Base-by-base conservation (phyloP, 2,329 filamentous ascomycete genomes). In the Talaromyces sp. region DNA sequence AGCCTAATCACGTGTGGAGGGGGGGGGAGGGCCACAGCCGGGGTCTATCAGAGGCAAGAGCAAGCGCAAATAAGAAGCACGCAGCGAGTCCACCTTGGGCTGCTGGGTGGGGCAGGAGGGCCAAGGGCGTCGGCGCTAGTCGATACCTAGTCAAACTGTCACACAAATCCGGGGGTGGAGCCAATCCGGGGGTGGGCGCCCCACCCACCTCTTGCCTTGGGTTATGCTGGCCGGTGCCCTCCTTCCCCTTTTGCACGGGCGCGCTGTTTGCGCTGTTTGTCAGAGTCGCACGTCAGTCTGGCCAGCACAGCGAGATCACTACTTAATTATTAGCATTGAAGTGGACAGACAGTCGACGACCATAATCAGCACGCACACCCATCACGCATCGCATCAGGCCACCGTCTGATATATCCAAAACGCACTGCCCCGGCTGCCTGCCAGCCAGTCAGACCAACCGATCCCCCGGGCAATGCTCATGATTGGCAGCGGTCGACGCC, bases 111-210 rank as follows among this genome's bases (percentile, higher is more conserved):
- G 53, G 19, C 21, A 29, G 43, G 43, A 35, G 13, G 46, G 59
- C 31, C 32, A 60, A 55, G 53, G 35, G 58, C 41, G 58, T 43
- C 58, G 58, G 41, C 46, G 17, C 31, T 53, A 32, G 26, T 27
- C 26, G 26, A 27, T 3, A 27, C n/a, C n/a, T 32, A 35, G 32
- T 14, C 13, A 14, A 14, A 35, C 41, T 32, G 55, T 35, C 21
- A 38, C 19, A n/a, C 31, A 60, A 60, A 41, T 60, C 59, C 59
- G 59, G 59, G 59, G 59, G 54, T 60, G 59, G 55, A 54, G 27
- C 41, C 46, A 54, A 54, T 55, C 59, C 59, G 54, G 59, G 59
- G 55, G 24, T 46, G 17, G 26, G 17, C 26, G 32, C 59, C 49
- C 19, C 14, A 24, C 52, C 27, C 52, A 35, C 52, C 32, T 35